Percentiles rank a stretch among this genome's conserved stretches.
Conservation (phyloP, 345 rosid genomes). For the Passiflora organensis region DNA sequence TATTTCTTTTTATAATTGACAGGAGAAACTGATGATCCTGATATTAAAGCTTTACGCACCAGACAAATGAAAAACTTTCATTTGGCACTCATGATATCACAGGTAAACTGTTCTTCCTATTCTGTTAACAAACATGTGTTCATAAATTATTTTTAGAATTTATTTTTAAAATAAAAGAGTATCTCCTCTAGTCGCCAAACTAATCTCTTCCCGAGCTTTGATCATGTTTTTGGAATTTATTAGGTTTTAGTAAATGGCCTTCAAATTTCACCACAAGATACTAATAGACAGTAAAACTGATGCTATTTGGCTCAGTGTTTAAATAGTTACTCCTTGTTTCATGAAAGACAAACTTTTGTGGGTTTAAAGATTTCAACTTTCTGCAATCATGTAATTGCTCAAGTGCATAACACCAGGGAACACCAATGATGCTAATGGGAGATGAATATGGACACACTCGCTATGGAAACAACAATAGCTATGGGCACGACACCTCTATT, state of each 20-base stretch:
- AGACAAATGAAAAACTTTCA: constrained; percentile 94
- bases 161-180: too few species aligned
- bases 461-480: constrained; percentile 89
- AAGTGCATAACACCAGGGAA: constrained; percentile 47
- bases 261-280: too few species aligned
- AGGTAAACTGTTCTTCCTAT: constrained; percentile 32
- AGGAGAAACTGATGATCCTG: constrained; percentile 72
- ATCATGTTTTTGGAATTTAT: too few species aligned
- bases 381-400: not conserved
- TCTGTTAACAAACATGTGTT: too few species aligned
- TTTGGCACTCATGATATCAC: constrained; percentile 81
- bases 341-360: not conserved
- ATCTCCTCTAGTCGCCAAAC: too few species aligned
- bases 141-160: too few species aligned
- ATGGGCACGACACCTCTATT: constrained; percentile 78
- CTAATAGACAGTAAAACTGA: too few species aligned
- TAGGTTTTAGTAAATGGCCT: too few species aligned
- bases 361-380: constrained; percentile 1
- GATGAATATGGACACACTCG: constrained; percentile 92
- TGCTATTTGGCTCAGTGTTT: too few species aligned
- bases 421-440: constrained; percentile 97
- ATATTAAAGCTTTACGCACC: constrained; percentile 60
- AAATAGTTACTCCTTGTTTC: not conserved
- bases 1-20: constrained; percentile 18
- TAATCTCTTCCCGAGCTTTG: too few species aligned